Conservation (phyloP, 140 eudicot genomes). For the Senecio squalidus region DNA sequence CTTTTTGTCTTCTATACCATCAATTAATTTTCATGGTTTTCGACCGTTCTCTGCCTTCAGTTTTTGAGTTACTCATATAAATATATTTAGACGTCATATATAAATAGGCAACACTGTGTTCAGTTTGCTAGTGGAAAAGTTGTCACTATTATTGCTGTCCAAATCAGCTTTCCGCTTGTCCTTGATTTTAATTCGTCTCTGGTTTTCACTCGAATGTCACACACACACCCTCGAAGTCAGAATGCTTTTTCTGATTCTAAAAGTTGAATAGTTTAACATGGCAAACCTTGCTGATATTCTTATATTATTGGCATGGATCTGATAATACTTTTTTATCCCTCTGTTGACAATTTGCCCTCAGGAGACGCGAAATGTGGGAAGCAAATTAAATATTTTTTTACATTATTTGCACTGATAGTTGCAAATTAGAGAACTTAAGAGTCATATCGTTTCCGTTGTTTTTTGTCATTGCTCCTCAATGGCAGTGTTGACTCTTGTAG, state of each 20-base stretch:
- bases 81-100: neutral
- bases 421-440: too few species aligned
- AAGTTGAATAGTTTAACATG: neutral
- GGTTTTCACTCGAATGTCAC: neutral
- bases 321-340: too few species aligned
- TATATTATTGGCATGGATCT: too few species aligned
- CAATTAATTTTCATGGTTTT: neutral
- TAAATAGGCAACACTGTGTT: neutral
- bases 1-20: neutral
- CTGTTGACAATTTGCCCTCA: too few species aligned
- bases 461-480: too few species aligned
- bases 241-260: neutral
- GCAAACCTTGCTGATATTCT: too few species aligned
- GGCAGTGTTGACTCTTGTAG: too few species aligned
- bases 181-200: neutral
- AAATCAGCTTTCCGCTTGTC: neutral
- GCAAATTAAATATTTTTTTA: too few species aligned
- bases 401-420: too few species aligned
- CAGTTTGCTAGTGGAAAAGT: neutral
- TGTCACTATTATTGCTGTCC: neutral
- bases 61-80: neutral
- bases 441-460: too few species aligned
- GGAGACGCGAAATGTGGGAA: too few species aligned
- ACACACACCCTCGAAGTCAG: neutral
- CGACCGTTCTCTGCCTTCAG: neutral